Evolutionary conservation across 164 flowering plant species (phyloP).

Genomic region (Houttuynia cordata): DNA sequence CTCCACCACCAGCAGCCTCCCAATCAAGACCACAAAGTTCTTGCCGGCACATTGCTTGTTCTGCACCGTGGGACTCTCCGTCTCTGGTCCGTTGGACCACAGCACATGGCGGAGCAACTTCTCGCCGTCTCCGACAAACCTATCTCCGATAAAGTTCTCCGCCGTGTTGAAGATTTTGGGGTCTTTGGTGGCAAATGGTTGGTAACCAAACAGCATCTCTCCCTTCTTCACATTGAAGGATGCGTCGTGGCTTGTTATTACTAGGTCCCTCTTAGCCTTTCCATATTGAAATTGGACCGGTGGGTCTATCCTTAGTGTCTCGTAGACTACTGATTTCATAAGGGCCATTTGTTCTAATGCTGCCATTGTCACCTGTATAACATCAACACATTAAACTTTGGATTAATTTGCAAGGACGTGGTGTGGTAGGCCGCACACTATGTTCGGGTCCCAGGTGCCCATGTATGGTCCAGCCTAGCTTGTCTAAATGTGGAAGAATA

Average conservation of each 20-base stretch:
- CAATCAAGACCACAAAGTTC: slow-evolving; percentile 51
- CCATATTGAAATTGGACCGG: slow-evolving; percentile 65
- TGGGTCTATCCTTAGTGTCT: slow-evolving; percentile 55
- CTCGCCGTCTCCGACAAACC: slow-evolving; percentile 47
- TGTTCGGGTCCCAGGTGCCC: too few species aligned
- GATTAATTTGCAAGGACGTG: too few species aligned
- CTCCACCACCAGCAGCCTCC: slow-evolving; percentile 47
- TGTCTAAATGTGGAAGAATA: too few species aligned
- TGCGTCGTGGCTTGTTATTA: slow-evolving; percentile 46
- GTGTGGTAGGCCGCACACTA: too few species aligned
- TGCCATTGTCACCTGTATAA: neutral
- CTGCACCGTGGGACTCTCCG: slow-evolving; percentile 36
- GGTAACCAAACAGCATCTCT: slow-evolving; percentile 77
- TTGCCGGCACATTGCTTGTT: slow-evolving; percentile 84
- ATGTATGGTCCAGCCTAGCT: too few species aligned
- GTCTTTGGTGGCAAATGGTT: slow-evolving; percentile 61
- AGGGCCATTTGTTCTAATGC: slow-evolving; percentile 23
- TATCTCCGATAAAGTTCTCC: slow-evolving; percentile 43
- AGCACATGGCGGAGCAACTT: slow-evolving; percentile 47
- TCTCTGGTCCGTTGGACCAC: slow-evolving; percentile 94
- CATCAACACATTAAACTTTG: too few species aligned
- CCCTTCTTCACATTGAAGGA: slow-evolving; percentile 54
- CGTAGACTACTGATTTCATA: slow-evolving; percentile 66
- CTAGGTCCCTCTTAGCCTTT: slow-evolving; percentile 66
- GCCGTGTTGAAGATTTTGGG: slow-evolving; percentile 49